Base-by-base conservation (phyloP, 345 rosid genomes). In the Pistacia vera region DNA sequence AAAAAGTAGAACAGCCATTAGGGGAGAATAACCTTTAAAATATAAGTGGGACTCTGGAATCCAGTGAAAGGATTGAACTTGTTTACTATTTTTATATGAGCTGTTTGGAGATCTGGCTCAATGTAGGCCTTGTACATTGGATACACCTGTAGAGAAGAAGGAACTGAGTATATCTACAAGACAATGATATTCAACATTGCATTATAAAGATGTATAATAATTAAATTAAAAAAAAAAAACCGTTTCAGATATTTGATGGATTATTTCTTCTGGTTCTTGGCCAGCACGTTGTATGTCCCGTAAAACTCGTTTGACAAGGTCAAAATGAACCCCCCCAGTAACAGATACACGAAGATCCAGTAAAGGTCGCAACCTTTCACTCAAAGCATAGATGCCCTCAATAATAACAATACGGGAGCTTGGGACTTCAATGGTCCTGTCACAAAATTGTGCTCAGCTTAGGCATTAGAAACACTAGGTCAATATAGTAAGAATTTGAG, bases 71-170 rank as follows among this genome's bases (percentile, higher is more conserved):
- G 99, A 77, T 97, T 97, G 82, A 94, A 97, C 82, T 91, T 97
- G 88, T 97, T 97, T 69, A 83, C 85, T 74, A 97, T 94, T 86
- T 86, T 92, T 71, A 97, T 87, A 63, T 97, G 99, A 59, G 98
- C 99, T 59, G 97, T 97, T 88, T 90, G 89, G 73, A 97, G 98
- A 84, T 97, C 99, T 70, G 99, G 98, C 85, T 97, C 99, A 30
- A 94, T 97, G 80, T 88, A 97, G 81, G 99, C 99, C 84, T 97
- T 97, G 88, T 94, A 97, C 99, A 97, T 97, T 12, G 99, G 97
- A 85, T 92, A 97, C 52, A 97, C 98, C 99, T 97, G 86, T 74
- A 82, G 66, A 54, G 79, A 46, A 80, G 59, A 70, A 63, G 41
- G 69, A 63, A 30, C n/a, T 17, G 48, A 74, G 79, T 69, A 70